phyloP scores from a whole-genome alignment of 352 stramenopile genomes.

The Phytophthora palmivora region DNA sequence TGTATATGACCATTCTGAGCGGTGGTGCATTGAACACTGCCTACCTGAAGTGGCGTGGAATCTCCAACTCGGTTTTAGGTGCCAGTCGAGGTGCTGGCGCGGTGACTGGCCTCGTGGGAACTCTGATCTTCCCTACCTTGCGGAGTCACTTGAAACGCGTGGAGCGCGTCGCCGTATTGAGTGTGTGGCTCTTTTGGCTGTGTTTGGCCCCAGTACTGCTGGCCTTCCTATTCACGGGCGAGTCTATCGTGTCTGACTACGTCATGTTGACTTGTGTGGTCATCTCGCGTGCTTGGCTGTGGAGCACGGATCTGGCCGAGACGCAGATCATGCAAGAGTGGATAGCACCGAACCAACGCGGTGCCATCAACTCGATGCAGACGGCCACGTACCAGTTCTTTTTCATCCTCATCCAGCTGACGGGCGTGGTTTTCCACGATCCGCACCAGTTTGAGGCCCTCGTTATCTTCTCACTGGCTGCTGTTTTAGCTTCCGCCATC shows the following conservation, averaged over 20 bases:
- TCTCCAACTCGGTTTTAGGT: slow-evolving; percentile 58
- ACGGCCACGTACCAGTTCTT: slow-evolving; percentile 70
- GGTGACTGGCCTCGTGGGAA: slow-evolving; percentile 56
- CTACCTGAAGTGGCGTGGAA: slow-evolving; percentile 70
- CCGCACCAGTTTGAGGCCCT: slow-evolving; percentile 64
- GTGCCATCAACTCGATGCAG: slow-evolving; percentile 73
- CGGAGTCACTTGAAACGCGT: slow-evolving; percentile 39
- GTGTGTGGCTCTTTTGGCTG: slow-evolving; percentile 72
- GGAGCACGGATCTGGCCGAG: slow-evolving; percentile 62
- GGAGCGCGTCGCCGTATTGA: slow-evolving; percentile 56
- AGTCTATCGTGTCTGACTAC: slow-evolving; percentile 61
- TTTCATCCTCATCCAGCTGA: slow-evolving; percentile 60
- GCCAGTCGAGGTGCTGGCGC: slow-evolving; percentile 52
- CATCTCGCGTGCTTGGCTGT: slow-evolving; percentile 63
- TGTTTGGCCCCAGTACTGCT: slow-evolving; percentile 49
- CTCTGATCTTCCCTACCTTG: slow-evolving; percentile 52
- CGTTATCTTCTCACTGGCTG: slow-evolving; percentile 58
- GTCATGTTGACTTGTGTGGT: slow-evolving; percentile 58
- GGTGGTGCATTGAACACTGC: slow-evolving; percentile 57
- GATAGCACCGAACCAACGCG: slow-evolving; percentile 55
- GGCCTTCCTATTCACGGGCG: slow-evolving; percentile 48
- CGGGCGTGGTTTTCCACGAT: slow-evolving; percentile 60
- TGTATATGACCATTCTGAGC: slow-evolving; percentile 71
- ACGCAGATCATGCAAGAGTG: slow-evolving; percentile 81
- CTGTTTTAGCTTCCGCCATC: slow-evolving; percentile 53